Percentiles rank a stretch among this genome's conserved stretches.
Conservation (phyloP, 352 stramenopile genomes). For the Globisporangium echinulatum region DNA sequence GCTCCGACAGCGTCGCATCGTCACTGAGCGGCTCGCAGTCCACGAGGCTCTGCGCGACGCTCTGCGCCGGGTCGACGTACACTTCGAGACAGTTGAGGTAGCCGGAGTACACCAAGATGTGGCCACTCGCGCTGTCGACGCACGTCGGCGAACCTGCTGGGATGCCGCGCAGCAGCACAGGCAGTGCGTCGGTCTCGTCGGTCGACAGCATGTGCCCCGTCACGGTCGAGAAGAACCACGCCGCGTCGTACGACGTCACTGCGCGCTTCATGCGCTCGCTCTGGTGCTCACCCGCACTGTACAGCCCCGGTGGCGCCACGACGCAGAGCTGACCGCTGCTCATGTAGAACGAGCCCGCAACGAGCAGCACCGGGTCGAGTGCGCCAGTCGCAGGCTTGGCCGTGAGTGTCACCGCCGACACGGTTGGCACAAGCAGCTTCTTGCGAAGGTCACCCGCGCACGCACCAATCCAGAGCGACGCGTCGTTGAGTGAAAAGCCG, state of each 20-base stretch:
- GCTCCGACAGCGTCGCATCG: constrained; percentile 15
- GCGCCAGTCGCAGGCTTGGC: constrained; percentile 25
- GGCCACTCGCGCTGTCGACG: constrained; percentile 32
- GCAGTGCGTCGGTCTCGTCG: constrained; percentile 18
- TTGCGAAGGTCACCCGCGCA: constrained; percentile 41
- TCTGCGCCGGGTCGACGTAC: constrained; percentile 22
- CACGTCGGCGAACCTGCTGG: constrained; percentile 60
- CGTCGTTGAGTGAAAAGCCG: constrained; percentile 28
- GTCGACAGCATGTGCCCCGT: constrained; percentile 25
- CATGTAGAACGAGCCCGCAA: constrained; percentile 67
- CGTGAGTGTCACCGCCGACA: constrained; percentile 22
- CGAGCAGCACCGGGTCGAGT: constrained; percentile 65
- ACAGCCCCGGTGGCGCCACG: constrained; percentile 57
- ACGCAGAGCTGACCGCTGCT: constrained; percentile 54
- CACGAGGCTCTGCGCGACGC: neutral
- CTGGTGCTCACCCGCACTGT: constrained; percentile 26
- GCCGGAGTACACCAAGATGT: constrained; percentile 58
- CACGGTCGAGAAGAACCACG: constrained; percentile 63
- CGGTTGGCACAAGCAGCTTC: constrained; percentile 32
- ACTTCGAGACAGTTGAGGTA: constrained; percentile 69
- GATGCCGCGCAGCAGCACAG: constrained; percentile 46
- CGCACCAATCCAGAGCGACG: constrained; percentile 36
- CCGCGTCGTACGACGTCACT: constrained; percentile 45
- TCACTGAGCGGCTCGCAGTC: constrained; percentile 2
- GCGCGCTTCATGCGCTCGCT: constrained; percentile 35